Conservation (phyloP, 805 yeast species). For the Kuraishia borneana region DNA sequence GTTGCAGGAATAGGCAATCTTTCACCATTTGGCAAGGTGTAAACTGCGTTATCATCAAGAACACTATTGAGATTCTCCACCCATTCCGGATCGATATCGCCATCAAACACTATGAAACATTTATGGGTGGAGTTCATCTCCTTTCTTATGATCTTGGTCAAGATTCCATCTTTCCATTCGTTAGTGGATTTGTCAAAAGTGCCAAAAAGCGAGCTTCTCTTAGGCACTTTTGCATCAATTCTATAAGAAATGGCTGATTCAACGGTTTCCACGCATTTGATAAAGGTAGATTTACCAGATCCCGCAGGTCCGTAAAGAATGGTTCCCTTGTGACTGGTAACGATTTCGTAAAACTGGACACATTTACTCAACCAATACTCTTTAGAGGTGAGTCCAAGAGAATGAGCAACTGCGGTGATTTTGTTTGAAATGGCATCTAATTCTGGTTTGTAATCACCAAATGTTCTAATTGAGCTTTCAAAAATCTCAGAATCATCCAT, state of each 20-base stretch:
- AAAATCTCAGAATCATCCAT: too few species aligned
- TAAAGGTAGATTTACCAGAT: slow-evolving; percentile 59
- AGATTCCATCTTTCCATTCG: slow-evolving; percentile 88
- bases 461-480: too few species aligned
- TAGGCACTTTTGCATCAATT: slow-evolving; percentile 68
- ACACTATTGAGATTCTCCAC: slow-evolving; percentile 86
- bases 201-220: slow-evolving; percentile 63
- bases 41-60: slow-evolving; percentile 71
- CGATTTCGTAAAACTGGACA: slow-evolving; percentile 51
- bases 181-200: slow-evolving; percentile 61
- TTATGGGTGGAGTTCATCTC: slow-evolving; percentile 35
- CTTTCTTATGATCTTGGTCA: slow-evolving; percentile 56
- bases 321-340: slow-evolving; percentile 59
- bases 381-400: too few species aligned
- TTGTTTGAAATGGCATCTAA: too few species aligned
- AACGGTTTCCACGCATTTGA: too few species aligned
- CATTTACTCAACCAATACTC: slow-evolving; percentile 42
- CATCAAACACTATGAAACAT: slow-evolving; percentile 81
- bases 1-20: slow-evolving; percentile 56
- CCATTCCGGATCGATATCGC: slow-evolving; percentile 92
- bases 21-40: slow-evolving; percentile 88
- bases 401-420: too few species aligned
- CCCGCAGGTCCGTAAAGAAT: slow-evolving; percentile 75
- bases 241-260: slow-evolving; percentile 35
- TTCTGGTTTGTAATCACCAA: too few species aligned